Percentiles rank a stretch among this genome's conserved stretches.
Conservation (phyloP, 176 grass and related monocot genomes). For the Avena sativa region DNA sequence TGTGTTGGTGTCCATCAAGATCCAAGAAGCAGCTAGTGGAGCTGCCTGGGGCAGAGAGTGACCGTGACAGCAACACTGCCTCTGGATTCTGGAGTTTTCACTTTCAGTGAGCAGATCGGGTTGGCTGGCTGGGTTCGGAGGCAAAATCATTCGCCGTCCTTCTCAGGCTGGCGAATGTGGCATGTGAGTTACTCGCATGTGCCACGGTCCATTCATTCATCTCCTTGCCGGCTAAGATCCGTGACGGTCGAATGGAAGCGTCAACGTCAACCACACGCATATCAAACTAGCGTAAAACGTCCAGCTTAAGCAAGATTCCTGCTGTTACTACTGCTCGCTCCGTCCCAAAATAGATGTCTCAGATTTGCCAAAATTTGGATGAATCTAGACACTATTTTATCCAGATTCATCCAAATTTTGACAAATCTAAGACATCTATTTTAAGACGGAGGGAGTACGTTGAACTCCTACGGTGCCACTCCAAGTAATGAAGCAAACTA, state of each 20-base stretch:
- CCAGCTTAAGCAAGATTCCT: neutral
- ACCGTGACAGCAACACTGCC: neutral
- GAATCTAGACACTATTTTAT: no score
- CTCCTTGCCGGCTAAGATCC: neutral
- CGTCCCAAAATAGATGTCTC: no score
- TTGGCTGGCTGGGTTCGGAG: neutral
- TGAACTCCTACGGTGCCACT: no score
- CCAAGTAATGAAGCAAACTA: neutral
- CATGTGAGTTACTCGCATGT: neutral
- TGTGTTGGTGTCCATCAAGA: neutral
- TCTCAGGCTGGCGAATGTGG: neutral
- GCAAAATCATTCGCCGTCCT: constrained; percentile 13
- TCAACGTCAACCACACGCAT: no score
- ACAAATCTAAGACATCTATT: no score
- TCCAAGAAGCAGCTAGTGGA: neutral
- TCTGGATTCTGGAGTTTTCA: constrained; percentile 23
- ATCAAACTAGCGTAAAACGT: neutral
- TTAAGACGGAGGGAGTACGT: no score
- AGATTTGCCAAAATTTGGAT: no score
- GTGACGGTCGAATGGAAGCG: no score
- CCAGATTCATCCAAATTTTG: no score
- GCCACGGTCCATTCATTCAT: neutral
- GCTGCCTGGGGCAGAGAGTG: neutral
- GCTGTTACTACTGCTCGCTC: no score
- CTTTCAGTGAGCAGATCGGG: neutral